phyloP scores from a whole-genome alignment of 2,329 filamentous ascomycete genomes.

The Fusarium anthophilum region DNA sequence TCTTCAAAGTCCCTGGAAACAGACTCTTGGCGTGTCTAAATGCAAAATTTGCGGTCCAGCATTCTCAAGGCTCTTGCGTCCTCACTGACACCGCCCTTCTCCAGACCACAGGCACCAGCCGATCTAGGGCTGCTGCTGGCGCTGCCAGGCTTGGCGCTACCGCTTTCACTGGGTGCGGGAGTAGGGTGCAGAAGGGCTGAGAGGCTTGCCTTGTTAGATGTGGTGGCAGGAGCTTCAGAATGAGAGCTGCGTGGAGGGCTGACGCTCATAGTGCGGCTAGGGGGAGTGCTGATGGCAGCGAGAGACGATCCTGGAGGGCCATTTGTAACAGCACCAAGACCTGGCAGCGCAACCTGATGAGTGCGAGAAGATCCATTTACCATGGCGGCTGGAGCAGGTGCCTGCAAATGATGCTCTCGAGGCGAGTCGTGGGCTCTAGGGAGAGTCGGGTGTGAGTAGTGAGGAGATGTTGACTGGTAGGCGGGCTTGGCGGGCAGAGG shows the following conservation, averaged over 20 bases:
- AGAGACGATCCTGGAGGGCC: conserved; percentile 41
- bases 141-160: conserved; percentile 56
- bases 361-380: conserved; percentile 50
- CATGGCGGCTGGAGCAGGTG: conserved; percentile 54
- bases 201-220: conserved; percentile 55
- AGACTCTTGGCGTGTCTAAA: conserved; percentile 29
- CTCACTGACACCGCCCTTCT: conserved; percentile 62
- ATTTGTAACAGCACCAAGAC: conserved; percentile 49
- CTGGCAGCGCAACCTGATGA: conserved; percentile 56
- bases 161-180: conserved; percentile 56
- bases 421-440: conserved; percentile 53
- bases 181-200: conserved; percentile 63
- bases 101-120: conserved; percentile 39
- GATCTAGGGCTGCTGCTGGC: conserved; percentile 53
- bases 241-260: conserved; percentile 58
- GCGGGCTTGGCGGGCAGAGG: conserved; percentile 48
- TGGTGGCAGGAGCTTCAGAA: conserved; percentile 37
- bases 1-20: background rate
- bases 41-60: conserved; percentile 67
- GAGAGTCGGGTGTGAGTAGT: conserved; percentile 48
- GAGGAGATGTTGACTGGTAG: conserved; percentile 45
- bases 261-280: conserved; percentile 57
- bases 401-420: conserved; percentile 56
- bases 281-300: conserved; percentile 52
- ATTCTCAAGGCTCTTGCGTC: conserved; percentile 73